These are phyloP conservation scores for Fusarium sp. DNA, from an alignment of 2,329 filamentous ascomycete species.

Conservation along the genomic window DNA sequence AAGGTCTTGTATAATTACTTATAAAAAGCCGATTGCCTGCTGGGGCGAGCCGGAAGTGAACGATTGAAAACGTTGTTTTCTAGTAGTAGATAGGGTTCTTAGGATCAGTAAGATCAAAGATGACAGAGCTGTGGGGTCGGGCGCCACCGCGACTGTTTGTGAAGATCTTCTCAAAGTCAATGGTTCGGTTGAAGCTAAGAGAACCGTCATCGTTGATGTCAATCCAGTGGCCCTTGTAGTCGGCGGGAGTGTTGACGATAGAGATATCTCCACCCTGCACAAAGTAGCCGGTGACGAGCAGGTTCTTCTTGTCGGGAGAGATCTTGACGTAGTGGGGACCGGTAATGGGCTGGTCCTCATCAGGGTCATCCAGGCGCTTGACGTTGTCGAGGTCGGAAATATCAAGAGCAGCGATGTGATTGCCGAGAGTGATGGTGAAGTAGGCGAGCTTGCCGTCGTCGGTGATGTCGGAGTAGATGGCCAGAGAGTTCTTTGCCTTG, in stretches of 20 bases:
- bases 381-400: slow-evolving; percentile 69
- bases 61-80: too few species aligned
- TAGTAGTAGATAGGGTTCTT: slow-evolving; percentile 66
- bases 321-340: slow-evolving; percentile 77
- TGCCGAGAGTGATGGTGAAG: slow-evolving; percentile 72
- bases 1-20: too few species aligned
- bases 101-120: slow-evolving; percentile 71
- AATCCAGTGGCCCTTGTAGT: slow-evolving; percentile 75
- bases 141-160: slow-evolving; percentile 67
- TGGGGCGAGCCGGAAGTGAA: too few species aligned
- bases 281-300: slow-evolving; percentile 77
- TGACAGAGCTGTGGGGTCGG: slow-evolving; percentile 69
- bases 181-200: slow-evolving; percentile 72
- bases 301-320: slow-evolving; percentile 74
- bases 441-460: slow-evolving; percentile 71
- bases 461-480: slow-evolving; percentile 73
- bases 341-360: slow-evolving; percentile 71
- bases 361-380: slow-evolving; percentile 72
- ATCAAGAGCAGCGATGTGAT: slow-evolving; percentile 63
- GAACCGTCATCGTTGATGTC: slow-evolving; percentile 69
- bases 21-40: too few species aligned
- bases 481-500: slow-evolving; percentile 68
- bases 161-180: slow-evolving; percentile 70
- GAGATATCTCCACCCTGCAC: slow-evolving; percentile 74
- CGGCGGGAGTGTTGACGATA: slow-evolving; percentile 72